Base-by-base conservation (phyloP, 768 basidiomycete species). In the Amanita jacksonii region DNA sequence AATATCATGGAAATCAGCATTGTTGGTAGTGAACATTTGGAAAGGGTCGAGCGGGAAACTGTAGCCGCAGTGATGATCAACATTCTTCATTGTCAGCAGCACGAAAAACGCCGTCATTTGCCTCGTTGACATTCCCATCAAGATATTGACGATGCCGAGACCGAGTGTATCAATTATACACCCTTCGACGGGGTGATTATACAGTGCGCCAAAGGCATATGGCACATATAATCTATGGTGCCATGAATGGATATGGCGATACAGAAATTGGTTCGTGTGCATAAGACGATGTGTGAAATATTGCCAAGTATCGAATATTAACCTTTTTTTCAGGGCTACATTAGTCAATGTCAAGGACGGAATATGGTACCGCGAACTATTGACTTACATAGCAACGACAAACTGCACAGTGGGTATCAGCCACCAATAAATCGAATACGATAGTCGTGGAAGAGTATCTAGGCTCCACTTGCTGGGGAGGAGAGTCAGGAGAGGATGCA, bases 211-310 rank as follows among this genome's bases (percentile, higher is more conserved):
- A 55, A 85, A 99, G 0, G 96, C 90, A 57, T 96, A 98, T 1
- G 96, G 93, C 5, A 94, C 91, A 59, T 98, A 94, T 6, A 99
- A 79, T 6, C 90, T 74, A 60, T 99, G 96, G 62, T 99, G 96
- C 63, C 84, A 81, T 0, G 89, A 89, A 62, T 99, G 96, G 51
- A 97, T 70, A 43, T 87, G 79, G 51, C 79, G 85, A 68, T 94
- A 99, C 24, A 98, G 71, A 63, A 76, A 97, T 52, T 80, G 85
- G 69, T 88, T 89, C 53, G 76, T 64, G 65, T 98, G 96, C 83
- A 96, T 89, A 33, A 68, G 62, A 30, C 94, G 89, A 59, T 99
- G 96, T n/a, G 90, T 69, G 65, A 93, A 92, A 64, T 98, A 99
- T 62, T 99, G 93, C 91, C 91, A 97, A 24, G 92, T 92, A 66